phyloP scores from a whole-genome alignment of 1,284 basidiomycete genomes.

The Stygiomarasmius scandens region DNA sequence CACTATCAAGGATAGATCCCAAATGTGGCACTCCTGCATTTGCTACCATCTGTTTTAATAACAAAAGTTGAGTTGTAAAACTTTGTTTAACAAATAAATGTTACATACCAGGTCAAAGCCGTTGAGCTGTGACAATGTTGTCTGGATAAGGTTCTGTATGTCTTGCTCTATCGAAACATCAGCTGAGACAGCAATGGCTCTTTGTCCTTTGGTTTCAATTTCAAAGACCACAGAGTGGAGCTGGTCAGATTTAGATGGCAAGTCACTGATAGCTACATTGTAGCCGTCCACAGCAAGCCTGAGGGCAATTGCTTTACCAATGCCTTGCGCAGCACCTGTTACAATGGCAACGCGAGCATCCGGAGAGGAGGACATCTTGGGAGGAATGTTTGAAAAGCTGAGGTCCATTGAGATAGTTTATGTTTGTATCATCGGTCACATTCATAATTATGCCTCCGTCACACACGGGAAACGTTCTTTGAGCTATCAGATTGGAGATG shows the following conservation, averaged over 20 bases:
- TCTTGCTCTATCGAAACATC: conserved; percentile 38
- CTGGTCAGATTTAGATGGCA: not conserved
- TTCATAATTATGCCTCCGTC: too few species aligned
- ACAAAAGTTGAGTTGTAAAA: conserved; percentile 18
- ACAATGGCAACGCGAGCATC: too few species aligned
- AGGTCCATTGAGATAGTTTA: too few species aligned
- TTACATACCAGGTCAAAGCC: too few species aligned
- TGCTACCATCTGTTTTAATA: conserved; percentile 31
- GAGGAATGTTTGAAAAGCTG: too few species aligned
- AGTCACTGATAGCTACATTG: not conserved
- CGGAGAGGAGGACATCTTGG: too few species aligned
- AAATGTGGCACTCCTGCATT: conserved; percentile 35
- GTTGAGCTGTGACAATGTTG: conserved; percentile 32
- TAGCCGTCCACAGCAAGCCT: not conserved
- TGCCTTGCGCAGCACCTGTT: not conserved
- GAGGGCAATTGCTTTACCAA: not conserved
- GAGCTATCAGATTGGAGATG: too few species aligned
- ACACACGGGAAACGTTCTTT: too few species aligned
- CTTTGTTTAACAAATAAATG: conserved; percentile 40
- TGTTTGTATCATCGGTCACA: too few species aligned
- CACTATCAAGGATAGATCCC: conserved; percentile 24
- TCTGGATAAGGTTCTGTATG: conserved; percentile 37
- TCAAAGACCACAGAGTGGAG: too few species aligned
- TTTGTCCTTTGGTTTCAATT: too few species aligned
- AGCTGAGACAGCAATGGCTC: conserved; percentile 10